Evolutionary conservation across 164 flowering plant species (phyloP).

Genomic region (Magnolia sinica): DNA sequence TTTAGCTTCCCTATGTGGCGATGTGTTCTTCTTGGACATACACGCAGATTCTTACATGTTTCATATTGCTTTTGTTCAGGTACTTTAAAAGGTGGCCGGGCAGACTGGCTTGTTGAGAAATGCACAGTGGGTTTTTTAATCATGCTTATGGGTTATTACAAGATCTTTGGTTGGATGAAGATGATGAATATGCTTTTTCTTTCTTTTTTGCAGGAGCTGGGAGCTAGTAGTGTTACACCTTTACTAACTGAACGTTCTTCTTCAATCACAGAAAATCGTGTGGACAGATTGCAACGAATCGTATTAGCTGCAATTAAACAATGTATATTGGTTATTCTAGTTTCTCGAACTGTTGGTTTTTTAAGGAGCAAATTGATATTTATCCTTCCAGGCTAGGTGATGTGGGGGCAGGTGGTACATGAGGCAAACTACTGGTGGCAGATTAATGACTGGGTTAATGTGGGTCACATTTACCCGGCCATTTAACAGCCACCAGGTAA

Average conservation of each 20-base stretch:
- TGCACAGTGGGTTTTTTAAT: slow-evolving; percentile 69
- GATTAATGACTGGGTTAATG: background rate
- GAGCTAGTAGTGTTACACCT: slow-evolving; percentile 85
- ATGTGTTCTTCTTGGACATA: background rate
- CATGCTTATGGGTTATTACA: background rate
- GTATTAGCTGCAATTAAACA: slow-evolving; percentile 82
- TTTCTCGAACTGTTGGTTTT: background rate
- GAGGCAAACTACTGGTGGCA: background rate
- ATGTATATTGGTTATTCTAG: slow-evolving; percentile 36
- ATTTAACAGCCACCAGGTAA: too few species aligned
- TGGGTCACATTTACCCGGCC: background rate
- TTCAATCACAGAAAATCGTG: slow-evolving; percentile 68
- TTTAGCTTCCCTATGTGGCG: background rate
- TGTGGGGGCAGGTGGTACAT: background rate
- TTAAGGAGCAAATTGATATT: background rate
- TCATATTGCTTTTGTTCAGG: slow-evolving; percentile 38
- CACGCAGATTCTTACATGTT: background rate
- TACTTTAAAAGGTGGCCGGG: slow-evolving; percentile 82
- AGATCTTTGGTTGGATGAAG: background rate
- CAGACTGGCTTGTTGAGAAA: slow-evolving; percentile 97
- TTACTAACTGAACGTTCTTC: slow-evolving; percentile 83
- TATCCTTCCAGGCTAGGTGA: background rate
- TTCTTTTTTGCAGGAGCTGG: slow-evolving; percentile 59
- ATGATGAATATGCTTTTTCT: background rate
- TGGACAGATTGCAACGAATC: slow-evolving; percentile 78